These are phyloP conservation scores for Poa annua DNA, from an alignment of 176 grass and related monocot genomes.

Conservation along the genomic window DNA sequence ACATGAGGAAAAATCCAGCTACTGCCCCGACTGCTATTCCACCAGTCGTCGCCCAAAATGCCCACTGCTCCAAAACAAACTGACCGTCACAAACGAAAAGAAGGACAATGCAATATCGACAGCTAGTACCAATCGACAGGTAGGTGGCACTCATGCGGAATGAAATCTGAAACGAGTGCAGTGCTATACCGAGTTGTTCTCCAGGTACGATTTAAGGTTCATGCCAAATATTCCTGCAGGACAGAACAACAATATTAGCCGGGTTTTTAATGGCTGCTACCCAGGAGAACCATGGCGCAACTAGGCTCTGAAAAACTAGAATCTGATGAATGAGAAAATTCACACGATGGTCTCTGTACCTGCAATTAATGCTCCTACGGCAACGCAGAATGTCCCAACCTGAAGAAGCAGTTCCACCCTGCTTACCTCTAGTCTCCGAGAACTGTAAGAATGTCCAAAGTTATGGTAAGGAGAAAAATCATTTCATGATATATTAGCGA, in stretches of 20 bases:
- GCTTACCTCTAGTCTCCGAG: conserved; percentile 89
- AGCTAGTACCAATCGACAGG: background rate
- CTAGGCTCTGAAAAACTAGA: background rate
- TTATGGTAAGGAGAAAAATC: background rate
- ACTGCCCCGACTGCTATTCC: conserved; percentile 85
- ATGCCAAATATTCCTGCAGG: conserved; percentile 95
- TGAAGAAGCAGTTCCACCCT: conserved; percentile 96
- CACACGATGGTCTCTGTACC: conserved; percentile 43
- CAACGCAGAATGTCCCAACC: conserved; percentile 91
- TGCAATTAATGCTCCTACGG: conserved; percentile 91
- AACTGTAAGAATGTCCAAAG: conserved; percentile 61
- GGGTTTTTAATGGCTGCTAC: background rate
- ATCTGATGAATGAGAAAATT: background rate
- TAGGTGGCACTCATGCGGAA: conserved; percentile 28
- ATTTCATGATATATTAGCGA: conserved; percentile 9
- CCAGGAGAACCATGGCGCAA: background rate
- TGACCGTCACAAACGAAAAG: conserved; percentile 9
- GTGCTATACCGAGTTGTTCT: conserved; percentile 72
- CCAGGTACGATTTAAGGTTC: conserved; percentile 90
- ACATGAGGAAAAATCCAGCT: conserved; percentile 82
- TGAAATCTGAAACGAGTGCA: conserved; percentile 18
- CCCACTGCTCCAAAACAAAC: conserved; percentile 69
- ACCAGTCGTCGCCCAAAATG: conserved; percentile 89
- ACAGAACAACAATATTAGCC: background rate
- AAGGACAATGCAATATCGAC: background rate